Evolutionary conservation across 1,139 yeast species (phyloP).

Genomic region (Hansenula sp.): DNA sequence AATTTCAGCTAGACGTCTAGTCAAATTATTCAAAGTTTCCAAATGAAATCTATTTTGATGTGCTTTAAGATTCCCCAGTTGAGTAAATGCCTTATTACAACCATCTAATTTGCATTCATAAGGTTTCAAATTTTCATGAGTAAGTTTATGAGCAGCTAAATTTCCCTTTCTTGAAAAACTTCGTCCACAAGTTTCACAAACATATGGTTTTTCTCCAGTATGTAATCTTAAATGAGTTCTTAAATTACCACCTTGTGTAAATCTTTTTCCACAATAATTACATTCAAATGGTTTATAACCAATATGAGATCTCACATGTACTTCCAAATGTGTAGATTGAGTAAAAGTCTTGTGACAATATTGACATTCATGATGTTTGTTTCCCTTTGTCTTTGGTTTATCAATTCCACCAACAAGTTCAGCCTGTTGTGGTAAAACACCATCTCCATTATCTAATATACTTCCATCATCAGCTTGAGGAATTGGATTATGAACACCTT

Average conservation of each 20-base stretch:
- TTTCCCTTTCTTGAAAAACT: slow-evolving; percentile 87
- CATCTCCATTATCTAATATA: slow-evolving; percentile 25
- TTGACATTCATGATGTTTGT: slow-evolving; percentile 65
- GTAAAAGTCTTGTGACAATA: slow-evolving; percentile 68
- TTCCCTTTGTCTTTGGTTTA: slow-evolving; percentile 46
- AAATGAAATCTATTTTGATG: slow-evolving; percentile 90
- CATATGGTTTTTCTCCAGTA: slow-evolving; percentile 88
- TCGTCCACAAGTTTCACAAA: slow-evolving; percentile 68
- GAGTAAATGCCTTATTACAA: slow-evolving; percentile 85
- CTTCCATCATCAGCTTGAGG: slow-evolving; percentile 62
- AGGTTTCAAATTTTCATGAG: slow-evolving; percentile 79
- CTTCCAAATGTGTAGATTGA: slow-evolving; percentile 74
- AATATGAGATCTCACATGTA: slow-evolving; percentile 72
- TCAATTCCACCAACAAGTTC: slow-evolving; percentile 83
- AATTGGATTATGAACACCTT: slow-evolving; percentile 62
- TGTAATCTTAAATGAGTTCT: slow-evolving; percentile 84
- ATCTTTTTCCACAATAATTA: slow-evolving; percentile 70
- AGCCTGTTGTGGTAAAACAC: slow-evolving; percentile 57
- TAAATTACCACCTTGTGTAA: slow-evolving; percentile 90
- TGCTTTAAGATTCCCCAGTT: slow-evolving; percentile 86
- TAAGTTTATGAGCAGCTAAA: slow-evolving; percentile 77
- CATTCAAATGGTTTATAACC: slow-evolving; percentile 82
- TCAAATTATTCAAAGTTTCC: slow-evolving; percentile 60
- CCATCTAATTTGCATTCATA: slow-evolving; percentile 74
- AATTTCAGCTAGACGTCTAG: slow-evolving; percentile 57